Base-by-base conservation (phyloP, 1,284 basidiomycete genomes). In the Tilletia indica region DNA sequence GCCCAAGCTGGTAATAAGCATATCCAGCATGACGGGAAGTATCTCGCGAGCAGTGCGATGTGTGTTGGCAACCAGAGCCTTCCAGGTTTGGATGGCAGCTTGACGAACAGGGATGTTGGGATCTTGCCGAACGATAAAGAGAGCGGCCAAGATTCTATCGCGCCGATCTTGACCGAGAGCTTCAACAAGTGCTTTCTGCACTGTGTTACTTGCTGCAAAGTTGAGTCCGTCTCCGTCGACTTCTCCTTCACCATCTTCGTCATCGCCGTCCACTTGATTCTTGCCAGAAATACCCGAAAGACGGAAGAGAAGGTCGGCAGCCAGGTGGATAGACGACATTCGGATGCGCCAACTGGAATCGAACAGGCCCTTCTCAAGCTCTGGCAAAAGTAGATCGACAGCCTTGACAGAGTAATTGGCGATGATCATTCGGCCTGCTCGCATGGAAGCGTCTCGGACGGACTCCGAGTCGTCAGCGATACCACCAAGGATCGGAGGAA, bases 381-480 rank as follows among this genome's bases (percentile, higher is more conserved):
- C 94, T 3, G 96, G 97, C 38, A 99, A 87, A 4, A 99, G 88
- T 39, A 99, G 87, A 77, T 99, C 96, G 71, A 99, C 93, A 3
- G 97, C 96, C 83, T 91, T 92, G 83, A 84, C 89, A 36, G 94
- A 92, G 86, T 99, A 97, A 85, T 97, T 97, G 73, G 91, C 92
- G 75, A 99, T 93, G 78, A 99, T 92, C 95, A 99, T 99, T 77
- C 96, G 89, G 74, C 96, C 96, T n/a, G 97, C 96, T 49, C 93
- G 90, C 95, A 99, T 97, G 4, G 96, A 95, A 16, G 96, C 95
- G 76, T 97, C 94, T 63, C 94, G 89, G 36, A 87, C 87, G 80
- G 92, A 94, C 86, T 99, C 97, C 78, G 96, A 94, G 4, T 91
- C 88, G 84, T 99, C 97, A 0, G 96, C 92, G 54, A 99, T 87